phyloP scores from a whole-genome alignment of 2,329 filamentous ascomycete genomes.

The Verticillium nubilum region DNA sequence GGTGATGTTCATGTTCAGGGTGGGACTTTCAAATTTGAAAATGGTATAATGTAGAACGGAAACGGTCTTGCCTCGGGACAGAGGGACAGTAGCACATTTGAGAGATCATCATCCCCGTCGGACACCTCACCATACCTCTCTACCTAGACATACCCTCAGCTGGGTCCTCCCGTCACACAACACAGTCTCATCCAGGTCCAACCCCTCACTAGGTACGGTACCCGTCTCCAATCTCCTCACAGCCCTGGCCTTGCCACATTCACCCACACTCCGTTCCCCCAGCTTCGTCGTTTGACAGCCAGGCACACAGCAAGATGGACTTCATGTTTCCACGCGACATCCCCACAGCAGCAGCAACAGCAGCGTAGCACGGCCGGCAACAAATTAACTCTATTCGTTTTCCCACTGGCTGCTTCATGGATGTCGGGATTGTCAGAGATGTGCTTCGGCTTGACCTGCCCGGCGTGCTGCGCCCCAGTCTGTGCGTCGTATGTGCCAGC shows the following conservation, averaged over 20 bases:
- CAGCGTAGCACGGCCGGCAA: background rate
- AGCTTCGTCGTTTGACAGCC: background rate
- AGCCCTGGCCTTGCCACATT: background rate
- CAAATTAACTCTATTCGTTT: background rate
- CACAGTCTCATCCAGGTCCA: background rate
- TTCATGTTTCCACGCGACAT: background rate
- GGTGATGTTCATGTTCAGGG: too few species aligned
- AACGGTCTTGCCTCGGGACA: too few species aligned
- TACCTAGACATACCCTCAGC: background rate
- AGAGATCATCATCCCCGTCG: background rate
- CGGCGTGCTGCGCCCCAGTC: slow-evolving; percentile 3
- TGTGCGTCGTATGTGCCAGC: slow-evolving; percentile 1
- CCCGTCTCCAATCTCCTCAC: background rate
- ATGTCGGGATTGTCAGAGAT: slow-evolving; percentile 23
- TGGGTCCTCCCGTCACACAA: background rate
- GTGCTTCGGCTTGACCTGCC: slow-evolving; percentile 32
- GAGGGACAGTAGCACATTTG: too few species aligned
- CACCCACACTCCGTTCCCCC: background rate
- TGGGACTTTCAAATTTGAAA: too few species aligned
- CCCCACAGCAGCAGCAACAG: background rate
- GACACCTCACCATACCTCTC: background rate
- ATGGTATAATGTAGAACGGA: too few species aligned
- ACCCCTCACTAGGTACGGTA: background rate
- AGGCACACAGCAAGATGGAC: background rate
- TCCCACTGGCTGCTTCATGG: background rate